A percentile compares a stretch with the other conserved stretches of the same genome.
Conservation (phyloP, 495 filamentous ascomycete genomes). For the Talaromyces wortmannii region DNA sequence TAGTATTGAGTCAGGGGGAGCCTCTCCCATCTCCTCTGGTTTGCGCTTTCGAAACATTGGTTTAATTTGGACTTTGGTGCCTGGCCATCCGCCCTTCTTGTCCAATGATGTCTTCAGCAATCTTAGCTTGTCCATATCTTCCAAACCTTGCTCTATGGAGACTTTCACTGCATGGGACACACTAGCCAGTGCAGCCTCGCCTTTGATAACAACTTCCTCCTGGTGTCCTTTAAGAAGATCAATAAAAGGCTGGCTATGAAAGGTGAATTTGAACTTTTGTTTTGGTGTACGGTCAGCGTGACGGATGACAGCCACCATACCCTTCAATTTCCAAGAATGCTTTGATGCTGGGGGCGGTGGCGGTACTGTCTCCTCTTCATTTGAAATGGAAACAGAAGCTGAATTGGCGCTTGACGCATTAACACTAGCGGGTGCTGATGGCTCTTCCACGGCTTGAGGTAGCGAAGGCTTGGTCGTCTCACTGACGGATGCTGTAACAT, state of each 20-base stretch:
- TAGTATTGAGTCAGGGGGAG: slow-evolving; percentile 3
- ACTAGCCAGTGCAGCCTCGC: slow-evolving; percentile 81
- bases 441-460: slow-evolving; percentile 16
- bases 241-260: slow-evolving; percentile 93
- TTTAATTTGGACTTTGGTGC: slow-evolving; percentile 98
- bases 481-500: slow-evolving; percentile 43
- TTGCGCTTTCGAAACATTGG: slow-evolving; percentile 90
- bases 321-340: slow-evolving; percentile 95
- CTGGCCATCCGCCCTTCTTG: slow-evolving; percentile 87
- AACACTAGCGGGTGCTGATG: slow-evolving; percentile 15
- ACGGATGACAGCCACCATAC: slow-evolving; percentile 93
- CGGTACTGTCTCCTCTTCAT: slow-evolving; percentile 35
- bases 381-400: slow-evolving; percentile 18
- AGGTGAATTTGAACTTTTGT: slow-evolving; percentile 99
- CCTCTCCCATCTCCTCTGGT: slow-evolving; percentile 43
- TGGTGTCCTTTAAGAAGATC: slow-evolving; percentile 89
- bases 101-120: slow-evolving; percentile 76
- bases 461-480: slow-evolving; percentile 28
- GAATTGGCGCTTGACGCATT: slow-evolving; percentile 24
- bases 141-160: slow-evolving; percentile 68
- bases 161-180: slow-evolving; percentile 77
- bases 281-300: slow-evolving; percentile 97
- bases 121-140: slow-evolving; percentile 82
- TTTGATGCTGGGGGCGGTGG: slow-evolving; percentile 79
- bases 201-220: slow-evolving; percentile 92